Evolutionary conservation across 345 rosid genomes (phyloP), one percentile per base, ranked within the genome.

Genomic region (Turnera subulata): DNA sequence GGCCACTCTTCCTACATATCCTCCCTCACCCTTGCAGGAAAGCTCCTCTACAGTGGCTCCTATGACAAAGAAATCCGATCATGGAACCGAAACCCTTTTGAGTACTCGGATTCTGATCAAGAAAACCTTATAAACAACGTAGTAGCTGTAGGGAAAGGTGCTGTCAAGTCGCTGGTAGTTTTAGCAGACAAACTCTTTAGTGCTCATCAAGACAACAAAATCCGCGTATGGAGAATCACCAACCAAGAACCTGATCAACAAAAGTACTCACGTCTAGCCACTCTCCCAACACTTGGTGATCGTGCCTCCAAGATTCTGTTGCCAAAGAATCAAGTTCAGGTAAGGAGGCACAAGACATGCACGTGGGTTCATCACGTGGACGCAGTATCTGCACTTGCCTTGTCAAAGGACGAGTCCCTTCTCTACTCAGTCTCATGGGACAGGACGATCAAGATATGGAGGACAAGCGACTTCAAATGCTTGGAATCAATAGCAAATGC

Each of bases 381-480:
- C 59, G 62, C 91, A 1, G 96, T 92, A 40, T 86, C 98, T 0
- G 89, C 83, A 40, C 82, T 89, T 43, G 93, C 89, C 50, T 62
- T 92, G 44, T 79, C 98, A 11, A 67, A 56, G 22, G 93, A 92
- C 49, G 82, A 75, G 56, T 63, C 84, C 16, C 72, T 84, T 25
- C 89, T 92, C 17, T 92, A 86, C 56, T 92, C 98, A 0, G 93
- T 89, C 21, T 92, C 98, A 18, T 92, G 98, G 98, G 98, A 92
- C 58, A 58, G 93, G 64, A 81, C 98, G 11, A 76, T 92, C 69
- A 92, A 92, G 52, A 73, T 89, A 29, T 89, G 98, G 98, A 74
- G 96, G 33, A 84, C 91, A 1, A 53, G 66, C 0, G 93, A 86
- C 71, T 92, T 89, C 81, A 86, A 79, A 64, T 92, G 98, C 62